Conservation (phyloP, 2,329 filamentous ascomycete genomes). For the Elsinoe ampelina region DNA sequence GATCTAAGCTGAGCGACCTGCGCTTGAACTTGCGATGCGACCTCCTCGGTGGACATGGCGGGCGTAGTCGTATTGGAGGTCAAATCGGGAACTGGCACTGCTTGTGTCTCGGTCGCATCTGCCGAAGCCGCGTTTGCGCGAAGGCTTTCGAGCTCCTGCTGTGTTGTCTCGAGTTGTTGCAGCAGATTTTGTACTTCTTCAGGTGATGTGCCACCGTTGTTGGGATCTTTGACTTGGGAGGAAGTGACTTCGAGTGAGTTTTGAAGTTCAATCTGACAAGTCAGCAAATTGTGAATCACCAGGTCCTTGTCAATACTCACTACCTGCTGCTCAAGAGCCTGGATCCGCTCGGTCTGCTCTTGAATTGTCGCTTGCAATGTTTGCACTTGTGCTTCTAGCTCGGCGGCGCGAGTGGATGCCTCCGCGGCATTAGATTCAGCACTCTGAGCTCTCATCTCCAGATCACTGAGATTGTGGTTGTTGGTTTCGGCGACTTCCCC, state of each 20-base stretch:
- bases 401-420: constrained; percentile 29
- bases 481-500: constrained; percentile 28
- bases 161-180: constrained; percentile 35
- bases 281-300: too few species aligned
- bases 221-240: constrained; percentile 17
- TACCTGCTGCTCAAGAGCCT: constrained; percentile 50
- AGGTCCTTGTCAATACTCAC: constrained; percentile 3
- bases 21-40: constrained; percentile 42
- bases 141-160: constrained; percentile 38
- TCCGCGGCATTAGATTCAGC: constrained; percentile 34
- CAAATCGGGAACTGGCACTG: not conserved
- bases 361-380: constrained; percentile 52
- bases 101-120: not conserved
- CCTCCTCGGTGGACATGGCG: constrained; percentile 19
- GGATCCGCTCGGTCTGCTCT: constrained; percentile 30
- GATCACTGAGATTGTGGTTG: constrained; percentile 22
- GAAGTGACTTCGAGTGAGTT: constrained; percentile 11
- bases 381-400: constrained; percentile 33
- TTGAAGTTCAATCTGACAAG: constrained; percentile 14
- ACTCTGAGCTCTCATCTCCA: constrained; percentile 30
- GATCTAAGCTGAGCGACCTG: constrained; percentile 31
- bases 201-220: constrained; percentile 16
- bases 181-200: constrained; percentile 29
- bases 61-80: not conserved
- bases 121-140: constrained; percentile 24